Evolutionary conservation across 176 grass and related monocot genomes (phyloP).

Genomic region (Aegilops longissima): DNA sequence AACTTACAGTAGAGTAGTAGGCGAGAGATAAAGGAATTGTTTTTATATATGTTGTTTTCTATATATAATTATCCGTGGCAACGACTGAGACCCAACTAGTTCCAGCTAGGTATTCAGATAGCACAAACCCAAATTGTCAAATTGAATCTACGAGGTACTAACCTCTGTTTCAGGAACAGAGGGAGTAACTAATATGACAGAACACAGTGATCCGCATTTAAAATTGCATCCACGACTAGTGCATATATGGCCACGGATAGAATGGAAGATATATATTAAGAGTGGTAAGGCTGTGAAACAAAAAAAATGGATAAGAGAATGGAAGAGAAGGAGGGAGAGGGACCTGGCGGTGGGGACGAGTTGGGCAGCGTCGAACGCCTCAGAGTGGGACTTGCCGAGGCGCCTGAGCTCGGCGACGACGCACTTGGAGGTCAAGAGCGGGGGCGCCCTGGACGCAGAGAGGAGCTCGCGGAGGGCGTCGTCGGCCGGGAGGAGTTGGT

Average conservation of each 20-base stretch:
- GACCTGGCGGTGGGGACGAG: neutral
- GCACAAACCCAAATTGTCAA: neutral
- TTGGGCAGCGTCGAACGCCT: constrained; percentile 17
- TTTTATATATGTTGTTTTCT: too few species aligned
- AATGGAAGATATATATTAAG: neutral
- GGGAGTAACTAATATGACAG: neutral
- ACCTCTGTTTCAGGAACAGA: too few species aligned
- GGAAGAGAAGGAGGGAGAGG: neutral
- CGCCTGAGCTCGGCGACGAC: constrained; percentile 11
- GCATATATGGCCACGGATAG: neutral
- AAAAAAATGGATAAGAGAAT: neutral
- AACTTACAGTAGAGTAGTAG: too few species aligned
- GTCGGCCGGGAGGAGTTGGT: constrained; percentile 13
- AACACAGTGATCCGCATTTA: neutral
- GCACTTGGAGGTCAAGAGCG: constrained; percentile 7
- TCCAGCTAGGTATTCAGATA: neutral
- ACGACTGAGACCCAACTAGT: too few species aligned
- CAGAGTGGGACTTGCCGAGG: constrained; percentile 11
- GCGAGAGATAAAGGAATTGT: too few species aligned
- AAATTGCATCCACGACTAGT: neutral
- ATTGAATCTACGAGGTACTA: neutral
- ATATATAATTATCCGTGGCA: too few species aligned
- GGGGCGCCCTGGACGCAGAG: neutral
- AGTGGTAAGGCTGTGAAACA: neutral
- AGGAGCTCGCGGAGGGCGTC: constrained; percentile 13